Base-by-base conservation (phyloP, 345 rosid species). In the Pelargonium nanum region DNA sequence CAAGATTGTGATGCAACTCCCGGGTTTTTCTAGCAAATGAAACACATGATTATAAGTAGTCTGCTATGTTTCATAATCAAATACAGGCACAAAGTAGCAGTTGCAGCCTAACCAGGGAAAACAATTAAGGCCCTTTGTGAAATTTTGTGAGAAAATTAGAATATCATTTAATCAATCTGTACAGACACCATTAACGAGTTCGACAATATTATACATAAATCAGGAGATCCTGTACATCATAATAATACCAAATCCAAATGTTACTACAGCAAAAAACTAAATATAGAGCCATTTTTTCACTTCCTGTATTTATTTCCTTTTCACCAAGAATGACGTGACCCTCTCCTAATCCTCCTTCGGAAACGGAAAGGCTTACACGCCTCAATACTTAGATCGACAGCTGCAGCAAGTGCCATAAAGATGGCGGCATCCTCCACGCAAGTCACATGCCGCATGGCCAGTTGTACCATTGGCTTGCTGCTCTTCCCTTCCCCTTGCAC, bases 381-480 rank as follows among this genome's bases (percentile, higher is more conserved):
- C 55, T 83, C 82, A n/a, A 91, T 81, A 73, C 89, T 91, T 52
- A 91, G 96, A 81, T 91, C 96, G 50, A 86, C 91, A 0, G 96
- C 96, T 5, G 95, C 92, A 13, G 95, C 96, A 50, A 91, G 98
- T 5, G 96, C 96, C 96, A 91, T 83, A 72, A 91, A 91, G 28
- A 88, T 91, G 26, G 98, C 96, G 26, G 96, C 96, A 70, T 91
- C 98, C 82, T 91, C 98, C 58, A 88, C 86, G 8, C 96, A 91
- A 1, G 96, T 91, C 19, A 91, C 88, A 40, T 91, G 90, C 20
- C 95, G 64, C 90, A 88, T 88, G 12, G 95, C 95, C 45, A 91
- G 71, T 17, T 91, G 96, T 40, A 91, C 98, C 53, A 72, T 75
- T 0, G 95, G 98, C 71, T 83, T 91, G 76, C 92, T 88, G 65